Evolutionary conservation across 2,329 filamentous ascomycete species (phyloP), one percentile per base, ranked within the genome.

Genomic region (Neofusicoccum cordaticola): DNA sequence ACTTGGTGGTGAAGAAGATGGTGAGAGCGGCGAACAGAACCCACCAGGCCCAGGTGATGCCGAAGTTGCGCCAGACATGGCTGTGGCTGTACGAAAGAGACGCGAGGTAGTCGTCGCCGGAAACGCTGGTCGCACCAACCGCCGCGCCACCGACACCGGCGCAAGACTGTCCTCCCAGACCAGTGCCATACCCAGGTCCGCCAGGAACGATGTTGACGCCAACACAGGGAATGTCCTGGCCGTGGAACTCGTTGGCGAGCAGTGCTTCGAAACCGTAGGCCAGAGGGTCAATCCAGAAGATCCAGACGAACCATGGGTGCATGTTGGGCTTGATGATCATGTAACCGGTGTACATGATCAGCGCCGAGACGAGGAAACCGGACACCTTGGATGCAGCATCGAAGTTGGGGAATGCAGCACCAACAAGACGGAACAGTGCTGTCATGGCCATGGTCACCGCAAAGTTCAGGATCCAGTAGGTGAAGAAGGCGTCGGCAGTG

Each of bases 401-500:
- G 82, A 77, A 4, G 87, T 89, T 66, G 86, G 83, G 12, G 88
- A 92, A 17, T 85, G 80, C 77, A 0, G 90, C 88, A 27, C 85
- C 91, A 66, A 95, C 90, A 13, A 86, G 88, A 41, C 91, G 85
- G 83, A 95, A 95, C 65, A 93, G 84, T 83, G 91, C 92, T 27
- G 89, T 92, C 90, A 94, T 94, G 63, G 85, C 83, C 71, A 96
- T 70, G 0, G 90, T 89, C 0, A 85, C 86, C 64, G 84, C 72
- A 76, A 92, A 91, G 1, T 86, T 87, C 69, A 93, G 83, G 61
- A 96, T 81, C 68, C 91, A 78, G 83, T 90, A 95, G 75, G 91
- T 89, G 80, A 96, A 96, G 81, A 95, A 96, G 0, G 88, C 80
- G 0, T 86, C 89, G 0, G 90, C 80, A 53, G 89, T 87, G 42